These are phyloP conservation scores for Bipolaris gigantea DNA, from an alignment of 2,329 filamentous ascomycete species.

Conservation along the genomic window DNA sequence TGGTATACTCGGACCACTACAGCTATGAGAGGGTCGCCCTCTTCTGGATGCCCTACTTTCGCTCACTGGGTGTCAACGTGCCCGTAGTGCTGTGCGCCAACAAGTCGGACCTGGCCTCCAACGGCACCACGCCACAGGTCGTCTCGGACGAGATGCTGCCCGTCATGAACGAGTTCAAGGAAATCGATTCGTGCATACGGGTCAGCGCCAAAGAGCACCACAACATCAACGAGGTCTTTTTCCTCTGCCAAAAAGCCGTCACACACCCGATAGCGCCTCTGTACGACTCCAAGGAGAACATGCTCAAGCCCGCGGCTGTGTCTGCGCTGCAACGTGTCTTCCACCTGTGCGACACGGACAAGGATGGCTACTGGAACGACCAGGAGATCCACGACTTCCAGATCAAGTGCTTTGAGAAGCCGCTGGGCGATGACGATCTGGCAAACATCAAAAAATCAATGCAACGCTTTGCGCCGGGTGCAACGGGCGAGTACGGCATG, in stretches of 20 bases:
- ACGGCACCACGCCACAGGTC: constrained; percentile 77
- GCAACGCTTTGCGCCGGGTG: constrained; percentile 65
- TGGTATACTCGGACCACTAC: constrained; percentile 98
- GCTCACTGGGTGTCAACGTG: constrained; percentile 96
- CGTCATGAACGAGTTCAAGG: constrained; percentile 97
- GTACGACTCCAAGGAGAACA: constrained; percentile 88
- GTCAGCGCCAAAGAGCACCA: constrained; percentile 89
- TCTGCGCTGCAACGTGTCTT: constrained; percentile 88
- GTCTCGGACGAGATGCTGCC: constrained; percentile 97
- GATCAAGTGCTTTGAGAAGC: constrained; percentile 86
- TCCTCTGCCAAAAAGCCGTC: constrained; percentile 96
- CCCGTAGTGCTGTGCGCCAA: constrained; percentile 96
- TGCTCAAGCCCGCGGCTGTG: constrained; percentile 85
- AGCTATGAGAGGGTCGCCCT: constrained; percentile 96
- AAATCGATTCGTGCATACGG: constrained; percentile 96
- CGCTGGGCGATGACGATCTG: constrained; percentile 77
- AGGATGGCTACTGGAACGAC: constrained; percentile 89
- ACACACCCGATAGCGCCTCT: constrained; percentile 95
- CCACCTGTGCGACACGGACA: constrained; percentile 94
- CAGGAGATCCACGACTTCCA: constrained; percentile 91
- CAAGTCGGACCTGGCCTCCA: constrained; percentile 84
- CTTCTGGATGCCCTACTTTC: constrained; percentile 98
- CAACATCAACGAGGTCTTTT: constrained; percentile 94
- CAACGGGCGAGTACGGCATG: constrained; percentile 66
- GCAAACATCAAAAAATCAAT: constrained; percentile 90